Percentiles rank a stretch among this genome's conserved stretches.
phyloP scores from a whole-genome alignment of 345 rosid species.

The Triadica sebifera region DNA sequence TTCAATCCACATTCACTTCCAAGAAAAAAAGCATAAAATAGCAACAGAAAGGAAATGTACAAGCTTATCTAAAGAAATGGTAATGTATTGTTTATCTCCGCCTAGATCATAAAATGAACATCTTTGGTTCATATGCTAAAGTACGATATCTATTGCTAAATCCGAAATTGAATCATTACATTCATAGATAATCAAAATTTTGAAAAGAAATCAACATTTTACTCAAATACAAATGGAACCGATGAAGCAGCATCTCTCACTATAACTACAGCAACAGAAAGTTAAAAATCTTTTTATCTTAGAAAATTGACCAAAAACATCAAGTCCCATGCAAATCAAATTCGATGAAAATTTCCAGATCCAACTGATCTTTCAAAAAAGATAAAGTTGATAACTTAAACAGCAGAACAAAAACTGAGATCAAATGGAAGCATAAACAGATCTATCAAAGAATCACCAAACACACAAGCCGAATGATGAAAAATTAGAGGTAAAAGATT shows the following conservation, averaged over 20 bases:
- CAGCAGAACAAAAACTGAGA: neutral
- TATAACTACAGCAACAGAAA: neutral
- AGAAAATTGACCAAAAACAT: no score
- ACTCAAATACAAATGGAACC: neutral
- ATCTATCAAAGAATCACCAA: slow-evolving; percentile 6
- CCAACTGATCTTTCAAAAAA: neutral
- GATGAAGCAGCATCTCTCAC: neutral
- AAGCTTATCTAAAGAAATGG: neutral
- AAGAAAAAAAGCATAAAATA: neutral
- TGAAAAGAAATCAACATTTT: neutral
- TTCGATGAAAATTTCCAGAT: neutral
- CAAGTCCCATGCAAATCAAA: neutral
- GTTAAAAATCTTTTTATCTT: neutral
- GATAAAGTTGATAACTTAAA: neutral
- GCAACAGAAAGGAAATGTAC: neutral
- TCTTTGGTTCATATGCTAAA: neutral
- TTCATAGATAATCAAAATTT: neutral
- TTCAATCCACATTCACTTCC: neutral
- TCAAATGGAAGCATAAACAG: slow-evolving; percentile 11
- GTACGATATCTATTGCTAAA: neutral
- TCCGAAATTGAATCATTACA: no score
- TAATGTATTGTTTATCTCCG: no score
- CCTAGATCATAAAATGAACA: no score
- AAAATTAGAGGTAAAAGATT: no score
- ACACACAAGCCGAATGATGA: no score